Conservation (phyloP, 345 rosid genomes). For the Linum usitatissimum region DNA sequence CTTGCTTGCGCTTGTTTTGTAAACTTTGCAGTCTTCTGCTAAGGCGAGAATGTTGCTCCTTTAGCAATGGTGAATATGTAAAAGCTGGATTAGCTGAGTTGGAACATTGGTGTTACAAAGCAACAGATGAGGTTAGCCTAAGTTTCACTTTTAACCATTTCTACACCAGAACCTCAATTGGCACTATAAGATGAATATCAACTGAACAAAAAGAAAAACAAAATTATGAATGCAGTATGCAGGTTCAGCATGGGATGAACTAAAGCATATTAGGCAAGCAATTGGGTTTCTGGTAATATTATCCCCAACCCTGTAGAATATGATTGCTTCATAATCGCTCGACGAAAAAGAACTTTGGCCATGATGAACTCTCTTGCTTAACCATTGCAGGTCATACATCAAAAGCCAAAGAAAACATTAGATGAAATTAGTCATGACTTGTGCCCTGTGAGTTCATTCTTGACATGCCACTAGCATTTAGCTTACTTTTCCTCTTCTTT, state of each 20-base stretch:
- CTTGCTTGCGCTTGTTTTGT: constrained; percentile 5
- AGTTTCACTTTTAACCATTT: constrained; percentile 7
- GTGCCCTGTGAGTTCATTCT: neutral
- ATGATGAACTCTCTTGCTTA: neutral
- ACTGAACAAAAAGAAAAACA: constrained; percentile 5
- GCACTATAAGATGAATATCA: neutral
- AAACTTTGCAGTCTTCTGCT: constrained; percentile 47
- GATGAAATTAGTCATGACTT: constrained; percentile 2
- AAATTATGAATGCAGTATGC: constrained; percentile 41
- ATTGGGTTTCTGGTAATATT: neutral
- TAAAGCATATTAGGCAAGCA: constrained; percentile 3
- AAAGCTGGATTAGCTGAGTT: constrained; percentile 88
- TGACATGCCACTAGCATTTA: neutral
- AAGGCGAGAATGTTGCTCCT: constrained; percentile 90
- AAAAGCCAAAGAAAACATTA: neutral
- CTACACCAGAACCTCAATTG: neutral
- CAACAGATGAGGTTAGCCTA: constrained; percentile 74
- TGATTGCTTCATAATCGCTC: too few species aligned
- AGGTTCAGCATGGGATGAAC: constrained; percentile 5
- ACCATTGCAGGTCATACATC: constrained; percentile 1
- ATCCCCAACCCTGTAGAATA: neutral
- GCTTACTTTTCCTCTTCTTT: neutral
- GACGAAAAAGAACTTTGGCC: too few species aligned
- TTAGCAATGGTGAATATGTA: constrained; percentile 91
- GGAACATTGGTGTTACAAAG: constrained; percentile 91